Evolutionary conservation across 768 basidiomycete genomes (phyloP), one percentile per base, ranked within the genome.

Genomic region (Pilatotrama ljubarskyi): DNA sequence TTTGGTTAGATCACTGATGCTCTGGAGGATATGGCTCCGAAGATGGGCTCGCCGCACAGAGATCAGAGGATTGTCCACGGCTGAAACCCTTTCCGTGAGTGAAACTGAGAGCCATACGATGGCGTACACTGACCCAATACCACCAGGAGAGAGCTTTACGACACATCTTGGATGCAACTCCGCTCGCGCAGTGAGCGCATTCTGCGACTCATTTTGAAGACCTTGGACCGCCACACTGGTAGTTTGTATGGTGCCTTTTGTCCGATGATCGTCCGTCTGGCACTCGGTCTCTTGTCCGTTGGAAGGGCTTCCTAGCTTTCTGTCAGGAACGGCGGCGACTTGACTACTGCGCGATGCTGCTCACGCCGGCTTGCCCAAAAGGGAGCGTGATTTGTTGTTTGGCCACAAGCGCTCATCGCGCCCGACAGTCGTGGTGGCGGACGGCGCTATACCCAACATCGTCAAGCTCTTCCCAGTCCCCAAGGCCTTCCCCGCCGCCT

Each of bases 341-440:
- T 20, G 11, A 6, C 47, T 41, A 9, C 47, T 10, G 22, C 38
- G 17, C n/a, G 24, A 11, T 48, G 15, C 15, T 15, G 38, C 47
- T 57, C 51, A 40, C 29, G 17, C 41, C 41, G 22, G 37, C 17
- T 25, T 25, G 37, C 44, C 37, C 22, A 3, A n/a, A 50, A 36
- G 9, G 29, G 46, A 37, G 17, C 24, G 24, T 26, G 9, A 42
- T 55, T 18, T 61, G 48, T 50, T 51, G 38, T 25, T 2, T 4
- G 26, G 10, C 2, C 10, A 8, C 18, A 51, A 36, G 48, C 59
- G 52, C 59, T 24, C 35, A 24, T 22, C 22, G 40, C 26, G 32
- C 60, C 60, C 60, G 60, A 61, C 55, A 41, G 50, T 61, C 60
- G 60, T 61, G 60, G 60, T 9, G 29, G 54, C 54, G 14, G 10